Evolutionary conservation across 1,139 yeast genomes (phyloP), one percentile per base, ranked within the genome.

Genomic region (Spathaspora sp.): DNA sequence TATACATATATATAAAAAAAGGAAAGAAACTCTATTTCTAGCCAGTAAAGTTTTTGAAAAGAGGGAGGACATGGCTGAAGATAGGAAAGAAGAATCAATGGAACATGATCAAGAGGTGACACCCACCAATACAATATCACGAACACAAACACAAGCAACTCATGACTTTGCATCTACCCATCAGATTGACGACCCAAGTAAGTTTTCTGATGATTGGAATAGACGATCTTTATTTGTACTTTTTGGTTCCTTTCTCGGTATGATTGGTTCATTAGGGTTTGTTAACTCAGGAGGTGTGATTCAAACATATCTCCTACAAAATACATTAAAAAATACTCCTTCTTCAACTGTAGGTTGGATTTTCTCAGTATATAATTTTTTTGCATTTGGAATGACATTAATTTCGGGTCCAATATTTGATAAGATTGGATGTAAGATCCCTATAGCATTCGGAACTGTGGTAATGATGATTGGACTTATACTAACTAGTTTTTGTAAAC

Each of bases 321-420:
- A 56, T 41, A 52, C 61, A 11, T 50, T 67, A 10, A 47, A 52
- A 4, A 47, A 52, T 29, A 51, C 53, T 6, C 47, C 58, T 1
- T 52, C 60, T 4, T 59, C 68, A 9, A 54, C 63, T 3, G 56
- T 67, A 1, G 68, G 65, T 2, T 68, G 72, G 72, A 65, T 68
- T 9, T 68, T 67, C 51, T 64, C 70, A 4, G 49, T 65, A 23
- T 64, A 63, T 49, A 60, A 63, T 38, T 66, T 66, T 46, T 50
- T 63, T 42, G 59, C 60, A 27, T 67, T 67, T 51, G 69, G 67
- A 2, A 52, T 57, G 42, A 52, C 56, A 1, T 41, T 65, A 11
- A 43, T 65, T 6, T 50, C 58, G 41, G 72, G 71, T 0, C 70
- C 84, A 0, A 44, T 64, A 2, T 65, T 61, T 48, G 64, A 63